Conservation (phyloP, 495 filamentous ascomycete species). For the Aspergillus ellipticus region DNA sequence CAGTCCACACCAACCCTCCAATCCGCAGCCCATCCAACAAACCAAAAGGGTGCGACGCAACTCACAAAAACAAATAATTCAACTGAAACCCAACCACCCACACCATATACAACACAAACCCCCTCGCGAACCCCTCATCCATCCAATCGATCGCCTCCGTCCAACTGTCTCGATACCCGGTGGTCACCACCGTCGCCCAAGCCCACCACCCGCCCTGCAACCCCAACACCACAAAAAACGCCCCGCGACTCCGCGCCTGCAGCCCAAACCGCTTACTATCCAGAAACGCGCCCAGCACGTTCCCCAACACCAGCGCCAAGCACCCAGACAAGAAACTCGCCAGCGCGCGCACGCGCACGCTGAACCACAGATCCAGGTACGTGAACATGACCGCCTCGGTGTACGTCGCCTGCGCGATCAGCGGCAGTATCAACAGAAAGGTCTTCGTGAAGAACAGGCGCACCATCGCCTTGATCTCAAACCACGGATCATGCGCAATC, state of each 20-base stretch:
- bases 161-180: slow-evolving; percentile 44
- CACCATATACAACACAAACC: slow-evolving; percentile 56
- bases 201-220: slow-evolving; percentile 60
- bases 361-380: slow-evolving; percentile 57
- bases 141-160: slow-evolving; percentile 58
- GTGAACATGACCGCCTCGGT: slow-evolving; percentile 62
- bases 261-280: slow-evolving; percentile 47
- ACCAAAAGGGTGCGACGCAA: too few species aligned
- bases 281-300: slow-evolving; percentile 53
- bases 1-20: too few species aligned
- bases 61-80: slow-evolving; percentile 61
- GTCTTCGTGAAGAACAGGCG: slow-evolving; percentile 49
- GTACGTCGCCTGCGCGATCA: slow-evolving; percentile 60
- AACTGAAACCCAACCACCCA: slow-evolving; percentile 58
- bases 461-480: slow-evolving; percentile 49
- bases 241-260: slow-evolving; percentile 42
- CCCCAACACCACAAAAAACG: slow-evolving; percentile 42
- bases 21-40: too few species aligned
- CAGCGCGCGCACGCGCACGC: slow-evolving; percentile 57
- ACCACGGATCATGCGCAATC: slow-evolving; percentile 43
- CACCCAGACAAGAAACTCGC: slow-evolving; percentile 60
- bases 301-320: slow-evolving; percentile 53
- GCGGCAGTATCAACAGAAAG: slow-evolving; percentile 55
- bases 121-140: slow-evolving; percentile 51
- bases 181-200: slow-evolving; percentile 56